A percentile compares a stretch with the other conserved stretches of the same genome.
Conservation (phyloP, 176 grass and related monocot species). For the Phoenix roebelenii region DNA sequence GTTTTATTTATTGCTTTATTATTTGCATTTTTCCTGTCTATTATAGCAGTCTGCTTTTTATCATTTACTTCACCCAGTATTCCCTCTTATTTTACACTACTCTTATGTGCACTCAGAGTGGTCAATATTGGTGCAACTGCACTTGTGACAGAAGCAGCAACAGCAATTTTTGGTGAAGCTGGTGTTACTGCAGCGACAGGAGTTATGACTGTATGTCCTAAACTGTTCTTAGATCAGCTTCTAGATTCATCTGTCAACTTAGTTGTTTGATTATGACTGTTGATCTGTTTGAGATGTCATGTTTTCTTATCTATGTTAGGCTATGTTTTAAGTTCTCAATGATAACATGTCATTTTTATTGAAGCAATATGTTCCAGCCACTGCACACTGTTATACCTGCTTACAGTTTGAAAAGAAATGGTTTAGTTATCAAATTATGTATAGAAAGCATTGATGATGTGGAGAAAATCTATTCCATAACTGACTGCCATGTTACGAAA, state of each 20-base stretch:
- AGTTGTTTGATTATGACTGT: too few relatives aligned
- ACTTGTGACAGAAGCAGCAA: slow-evolving; percentile 89
- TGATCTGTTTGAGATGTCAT: too few relatives aligned
- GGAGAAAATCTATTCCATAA: too few relatives aligned
- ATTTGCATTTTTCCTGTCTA: slow-evolving; percentile 5
- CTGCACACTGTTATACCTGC: too few relatives aligned
- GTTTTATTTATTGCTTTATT: slow-evolving; percentile 19
- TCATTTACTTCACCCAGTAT: slow-evolving; percentile 1
- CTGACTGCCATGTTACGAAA: too few relatives aligned
- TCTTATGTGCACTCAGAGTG: slow-evolving; percentile 43
- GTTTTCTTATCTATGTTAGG: too few relatives aligned
- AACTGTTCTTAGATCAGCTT: slow-evolving; percentile 3
- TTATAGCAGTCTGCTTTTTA: background rate
- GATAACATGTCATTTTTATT: too few relatives aligned
- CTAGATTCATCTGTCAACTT: background rate
- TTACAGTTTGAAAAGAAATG: too few relatives aligned
- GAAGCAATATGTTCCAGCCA: too few relatives aligned
- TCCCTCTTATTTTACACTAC: slow-evolving; percentile 8
- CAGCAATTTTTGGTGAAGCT: slow-evolving; percentile 96
- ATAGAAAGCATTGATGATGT: too few relatives aligned
- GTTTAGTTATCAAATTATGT: too few relatives aligned
- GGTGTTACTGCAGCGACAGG: slow-evolving; percentile 87
- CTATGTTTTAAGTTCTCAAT: too few relatives aligned
- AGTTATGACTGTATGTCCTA: slow-evolving; percentile 75
- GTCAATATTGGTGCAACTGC: slow-evolving; percentile 95